Base-by-base conservation (phyloP, 2,329 filamentous ascomycete genomes). In the Zalaria obscura region DNA sequence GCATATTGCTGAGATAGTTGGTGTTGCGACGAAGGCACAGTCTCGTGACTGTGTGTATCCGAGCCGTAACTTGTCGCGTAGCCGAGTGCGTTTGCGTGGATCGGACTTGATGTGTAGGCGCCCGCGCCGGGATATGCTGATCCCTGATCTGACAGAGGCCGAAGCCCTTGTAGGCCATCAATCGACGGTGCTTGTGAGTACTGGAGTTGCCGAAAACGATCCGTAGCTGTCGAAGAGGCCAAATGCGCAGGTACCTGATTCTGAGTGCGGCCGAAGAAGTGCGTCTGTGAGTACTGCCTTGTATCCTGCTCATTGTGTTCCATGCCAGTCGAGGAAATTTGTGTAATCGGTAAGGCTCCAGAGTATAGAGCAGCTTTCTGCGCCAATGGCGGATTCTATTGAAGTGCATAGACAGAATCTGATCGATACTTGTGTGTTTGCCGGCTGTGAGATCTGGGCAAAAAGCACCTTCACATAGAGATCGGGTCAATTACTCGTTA, bases 211-310 rank as follows among this genome's bases (percentile, higher is more conserved):
- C n/a, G 7, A n/a, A 32, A 32, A 7, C 29, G 7, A n/a, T 32
- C 29, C 29, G 29, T n/a, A n/a, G 29, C 29, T 7, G 7, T 32
- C 7, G 29, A 32, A 32, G 29, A 32, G 29, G 7, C 29, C 2
- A 7, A 32, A 7, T 32, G 29, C 29, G 7, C 29, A 7, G 29
- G 29, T 32, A 32, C 29, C n/a, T 32, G 29, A n/a, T n/a, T n/a
- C n/a, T 32, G 29, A 63, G 59, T 60, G 55, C 63, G 64, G 58
- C 56, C 56, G 47, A 75, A 69, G 65, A 80, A 79, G 62, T 73
- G 68, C 59, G 76, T 71, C 64, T 73, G 70, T 64, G 83, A 82
- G 73, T 81, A 76, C 68, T 82, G 80, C 73, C 82, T 80, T 69
- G 78, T 73, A 57, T 76, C 71, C 59, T 74, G 76, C 64, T 75